phyloP scores from a whole-genome alignment of 768 basidiomycete genomes.

The Gymnopilus dilepis region DNA sequence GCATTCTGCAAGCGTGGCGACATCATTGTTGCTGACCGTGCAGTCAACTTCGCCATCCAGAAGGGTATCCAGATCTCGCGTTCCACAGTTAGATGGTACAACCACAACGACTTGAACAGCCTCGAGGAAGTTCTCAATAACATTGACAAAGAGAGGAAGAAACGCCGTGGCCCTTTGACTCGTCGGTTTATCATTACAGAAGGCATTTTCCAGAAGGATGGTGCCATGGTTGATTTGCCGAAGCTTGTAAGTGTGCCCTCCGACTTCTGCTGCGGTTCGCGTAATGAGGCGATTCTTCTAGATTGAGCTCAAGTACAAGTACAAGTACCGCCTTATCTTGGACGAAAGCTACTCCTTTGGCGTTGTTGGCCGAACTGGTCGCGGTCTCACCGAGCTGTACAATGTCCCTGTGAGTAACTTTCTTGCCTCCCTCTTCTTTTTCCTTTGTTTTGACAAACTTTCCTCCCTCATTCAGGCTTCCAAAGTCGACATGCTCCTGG shows the following conservation, averaged over 20 bases:
- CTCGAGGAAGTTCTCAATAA: conserved; percentile 86
- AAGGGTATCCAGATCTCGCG: conserved; percentile 95
- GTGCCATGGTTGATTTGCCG: conserved; percentile 89
- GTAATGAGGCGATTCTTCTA: conserved; percentile 31
- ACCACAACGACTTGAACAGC: conserved; percentile 92
- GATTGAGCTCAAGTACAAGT: conserved; percentile 94
- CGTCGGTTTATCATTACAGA: conserved; percentile 96
- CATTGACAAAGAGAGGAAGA: conserved; percentile 88
- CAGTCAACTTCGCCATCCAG: conserved; percentile 94
- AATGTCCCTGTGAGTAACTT: conserved; percentile 77
- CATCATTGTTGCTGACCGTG: conserved; percentile 97
- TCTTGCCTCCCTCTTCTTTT: neutral
- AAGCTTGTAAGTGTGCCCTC: conserved; percentile 70
- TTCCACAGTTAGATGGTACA: conserved; percentile 92
- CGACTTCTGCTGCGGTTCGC: neutral
- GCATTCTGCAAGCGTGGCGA: conserved; percentile 98
- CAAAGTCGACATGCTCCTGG: conserved; percentile 95
- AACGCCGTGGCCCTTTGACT: conserved; percentile 81
- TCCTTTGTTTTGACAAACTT: neutral
- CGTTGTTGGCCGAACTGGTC: conserved; percentile 88
- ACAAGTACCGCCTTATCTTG: conserved; percentile 93
- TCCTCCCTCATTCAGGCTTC: conserved; percentile 56
- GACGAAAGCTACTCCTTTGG: conserved; percentile 97
- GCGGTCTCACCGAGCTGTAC: conserved; percentile 93
- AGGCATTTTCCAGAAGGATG: conserved; percentile 96